Evolutionary conservation across 495 filamentous ascomycete species (phyloP).

Genomic region (Neurospora sp.): DNA sequence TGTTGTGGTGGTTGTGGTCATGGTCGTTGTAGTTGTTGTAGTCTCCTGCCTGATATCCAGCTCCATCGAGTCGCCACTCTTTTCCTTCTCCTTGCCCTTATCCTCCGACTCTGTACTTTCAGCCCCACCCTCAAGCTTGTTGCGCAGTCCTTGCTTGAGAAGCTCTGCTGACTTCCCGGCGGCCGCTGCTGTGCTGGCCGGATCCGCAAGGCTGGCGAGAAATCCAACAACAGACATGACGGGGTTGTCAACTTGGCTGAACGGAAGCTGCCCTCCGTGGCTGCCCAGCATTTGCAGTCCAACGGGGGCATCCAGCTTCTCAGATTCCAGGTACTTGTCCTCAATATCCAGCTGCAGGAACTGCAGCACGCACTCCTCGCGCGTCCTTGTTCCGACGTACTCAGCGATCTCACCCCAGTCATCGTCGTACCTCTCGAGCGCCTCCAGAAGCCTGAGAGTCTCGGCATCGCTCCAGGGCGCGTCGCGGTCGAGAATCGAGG

Average conservation of each 20-base stretch:
- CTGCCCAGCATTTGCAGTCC: conserved; percentile 51
- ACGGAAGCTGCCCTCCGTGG: conserved; percentile 65
- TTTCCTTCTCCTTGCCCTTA: conserved; percentile 45
- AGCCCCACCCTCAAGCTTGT: conserved; percentile 60
- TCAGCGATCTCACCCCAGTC: conserved; percentile 90
- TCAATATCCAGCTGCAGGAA: conserved; percentile 89
- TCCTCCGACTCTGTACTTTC: conserved; percentile 25
- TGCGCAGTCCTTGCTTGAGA: conserved; percentile 64
- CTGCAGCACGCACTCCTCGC: conserved; percentile 92
- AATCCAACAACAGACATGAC: conserved; percentile 92
- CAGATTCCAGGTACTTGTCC: conserved; percentile 75
- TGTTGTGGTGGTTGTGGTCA: conserved; percentile 32
- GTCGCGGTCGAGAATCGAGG: conserved; percentile 63
- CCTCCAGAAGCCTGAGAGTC: conserved; percentile 75
- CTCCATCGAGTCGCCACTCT: conserved; percentile 43
- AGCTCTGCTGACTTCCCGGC: conserved; percentile 76
- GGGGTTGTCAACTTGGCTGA: conserved; percentile 84
- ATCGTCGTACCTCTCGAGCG: conserved; percentile 81
- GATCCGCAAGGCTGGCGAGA: conserved; percentile 79
- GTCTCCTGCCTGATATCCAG: conserved; percentile 37
- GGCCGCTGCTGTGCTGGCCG: conserved; percentile 76
- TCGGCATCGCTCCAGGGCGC: conserved; percentile 87
- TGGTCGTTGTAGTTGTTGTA: conserved; percentile 28
- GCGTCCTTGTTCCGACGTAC: conserved; percentile 81
- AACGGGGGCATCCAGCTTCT: conserved; percentile 48